Conservation (phyloP, 495 filamentous ascomycete species). For the Daldinia bambusicola region DNA sequence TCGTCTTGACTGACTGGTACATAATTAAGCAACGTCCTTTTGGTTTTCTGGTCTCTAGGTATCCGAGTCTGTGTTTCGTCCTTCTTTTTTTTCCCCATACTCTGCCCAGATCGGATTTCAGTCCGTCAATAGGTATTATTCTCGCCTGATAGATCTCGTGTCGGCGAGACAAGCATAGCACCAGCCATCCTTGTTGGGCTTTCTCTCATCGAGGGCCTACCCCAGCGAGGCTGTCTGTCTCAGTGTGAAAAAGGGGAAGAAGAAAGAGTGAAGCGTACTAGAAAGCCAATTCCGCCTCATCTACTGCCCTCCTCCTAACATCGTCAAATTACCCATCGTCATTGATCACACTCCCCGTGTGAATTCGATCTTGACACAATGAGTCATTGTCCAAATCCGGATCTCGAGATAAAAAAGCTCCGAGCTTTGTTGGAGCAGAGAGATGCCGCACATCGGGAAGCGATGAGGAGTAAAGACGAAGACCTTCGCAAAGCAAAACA, state of each 20-base stretch:
- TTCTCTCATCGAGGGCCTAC: conserved; percentile 28
- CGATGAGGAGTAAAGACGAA: conserved; percentile 44
- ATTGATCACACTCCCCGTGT: conserved; percentile 23
- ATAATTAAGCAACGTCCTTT: conserved; percentile 47
- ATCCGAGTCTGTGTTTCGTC: conserved; percentile 42
- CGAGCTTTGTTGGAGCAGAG: conserved; percentile 40
- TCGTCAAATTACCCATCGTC: conserved; percentile 18
- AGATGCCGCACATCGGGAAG: conserved; percentile 36
- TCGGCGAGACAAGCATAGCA: conserved; percentile 39
- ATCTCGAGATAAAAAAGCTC: conserved; percentile 45
- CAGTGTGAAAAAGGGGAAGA: conserved; percentile 34
- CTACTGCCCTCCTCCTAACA: conserved; percentile 19
- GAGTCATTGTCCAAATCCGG: conserved; percentile 39
- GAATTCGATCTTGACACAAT: conserved; percentile 37
- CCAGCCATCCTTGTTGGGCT: conserved; percentile 40
- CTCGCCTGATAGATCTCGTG: conserved; percentile 32
- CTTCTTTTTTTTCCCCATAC: conserved; percentile 40
- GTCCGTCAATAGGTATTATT: conserved; percentile 42
- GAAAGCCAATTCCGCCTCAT: conserved; percentile 33
- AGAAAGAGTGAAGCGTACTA: conserved; percentile 29
- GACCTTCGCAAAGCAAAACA: conserved; percentile 45
- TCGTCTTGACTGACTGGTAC: conserved; percentile 50
- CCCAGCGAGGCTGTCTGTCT: conserved; percentile 39
- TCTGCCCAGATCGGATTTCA: conserved; percentile 41
- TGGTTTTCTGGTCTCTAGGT: conserved; percentile 35